These are phyloP conservation scores for Mycosarcoma maydis DNA, from an alignment of 1,284 basidiomycete genomes.

Conservation along the genomic window DNA sequence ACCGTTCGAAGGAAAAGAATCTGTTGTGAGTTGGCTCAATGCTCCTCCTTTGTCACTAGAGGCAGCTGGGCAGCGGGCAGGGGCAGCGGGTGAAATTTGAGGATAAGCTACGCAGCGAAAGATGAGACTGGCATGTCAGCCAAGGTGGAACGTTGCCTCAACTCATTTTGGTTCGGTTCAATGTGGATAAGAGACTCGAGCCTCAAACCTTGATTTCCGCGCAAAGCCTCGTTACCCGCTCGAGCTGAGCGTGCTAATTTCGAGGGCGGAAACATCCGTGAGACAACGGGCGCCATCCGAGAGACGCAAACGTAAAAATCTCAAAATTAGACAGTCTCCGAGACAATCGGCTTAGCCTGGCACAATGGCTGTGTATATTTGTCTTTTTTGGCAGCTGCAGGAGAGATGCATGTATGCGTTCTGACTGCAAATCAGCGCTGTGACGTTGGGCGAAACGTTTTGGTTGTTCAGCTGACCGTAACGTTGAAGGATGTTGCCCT, in stretches of 20 bases:
- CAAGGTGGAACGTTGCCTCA: background rate
- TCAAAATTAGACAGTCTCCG: conserved; percentile 1
- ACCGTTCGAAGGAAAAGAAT: too few species aligned
- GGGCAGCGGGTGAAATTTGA: too few species aligned
- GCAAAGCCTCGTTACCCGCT: background rate
- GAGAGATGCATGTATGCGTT: conserved; percentile 6
- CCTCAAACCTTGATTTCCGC: conserved; percentile 13
- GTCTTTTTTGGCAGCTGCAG: conserved; percentile 15
- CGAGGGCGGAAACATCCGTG: conserved; percentile 17
- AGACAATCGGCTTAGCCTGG: too few species aligned
- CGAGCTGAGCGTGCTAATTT: background rate
- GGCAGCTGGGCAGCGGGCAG: too few species aligned
- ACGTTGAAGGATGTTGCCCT: background rate
- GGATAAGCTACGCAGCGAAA: too few species aligned
- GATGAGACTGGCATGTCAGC: background rate
- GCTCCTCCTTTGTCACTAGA: too few species aligned
- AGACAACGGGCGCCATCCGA: conserved; percentile 6
- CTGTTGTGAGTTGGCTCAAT: too few species aligned
- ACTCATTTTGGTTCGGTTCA: background rate
- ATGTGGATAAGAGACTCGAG: conserved; percentile 4
- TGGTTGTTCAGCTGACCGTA: conserved; percentile 4
- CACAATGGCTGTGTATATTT: too few species aligned
- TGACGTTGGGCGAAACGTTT: conserved; percentile 6
- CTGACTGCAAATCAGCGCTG: too few species aligned
- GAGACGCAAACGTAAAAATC: conserved; percentile 10